Evolutionary conservation across 176 grass and related monocot genomes (phyloP), one percentile per base, ranked within the genome.

Genomic region (Oryza nivara): DNA sequence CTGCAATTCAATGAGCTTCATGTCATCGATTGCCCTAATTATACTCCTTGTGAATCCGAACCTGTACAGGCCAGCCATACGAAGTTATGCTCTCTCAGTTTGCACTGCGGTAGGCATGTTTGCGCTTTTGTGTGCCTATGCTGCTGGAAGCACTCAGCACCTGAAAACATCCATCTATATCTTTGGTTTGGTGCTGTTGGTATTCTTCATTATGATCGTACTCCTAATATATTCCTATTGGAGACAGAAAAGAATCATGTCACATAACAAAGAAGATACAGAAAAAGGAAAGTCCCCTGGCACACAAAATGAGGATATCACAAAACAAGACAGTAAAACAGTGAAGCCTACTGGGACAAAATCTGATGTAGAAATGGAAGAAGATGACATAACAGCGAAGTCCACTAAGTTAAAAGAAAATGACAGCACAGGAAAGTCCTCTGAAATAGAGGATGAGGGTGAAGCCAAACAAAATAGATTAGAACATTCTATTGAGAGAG

Each of bases 1-100:
- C 60, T 88, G 86, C 65, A 88, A 88, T 15, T 67, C 86, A 15
- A 46, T 48, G 13, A 83, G 72, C 20, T 88, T 88, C 80, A 68
- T 83, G 66, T 28, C 51, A 4, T 88, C 86, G 9, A 34, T 88
- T 1, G 73, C 81, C 40, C 68, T 83, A 17, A 83, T 88, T 22
- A 49, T 88, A 16, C 34, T 88, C 4, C 80, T 88, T 0, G 67
- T 81, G 67, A 81, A 80, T 10, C 45, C 28, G 6, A 68, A 49
- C 11, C 25, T 80, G 4, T 80, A 80, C 45, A 20, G 7, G 67
- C 79, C 65, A 12, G 79, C 46, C 67, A 58, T 81, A 13, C 44
- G 49, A 30, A 56, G 47, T 47, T 41, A 81, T 9, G 79, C 79
- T 9, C 79, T 81, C 0, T 70, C 49, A 8, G 79, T 81, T 13